These are phyloP conservation scores for Ogataea haglerorum DNA, from an alignment of 805 yeast genomes.

Conservation along the genomic window DNA sequence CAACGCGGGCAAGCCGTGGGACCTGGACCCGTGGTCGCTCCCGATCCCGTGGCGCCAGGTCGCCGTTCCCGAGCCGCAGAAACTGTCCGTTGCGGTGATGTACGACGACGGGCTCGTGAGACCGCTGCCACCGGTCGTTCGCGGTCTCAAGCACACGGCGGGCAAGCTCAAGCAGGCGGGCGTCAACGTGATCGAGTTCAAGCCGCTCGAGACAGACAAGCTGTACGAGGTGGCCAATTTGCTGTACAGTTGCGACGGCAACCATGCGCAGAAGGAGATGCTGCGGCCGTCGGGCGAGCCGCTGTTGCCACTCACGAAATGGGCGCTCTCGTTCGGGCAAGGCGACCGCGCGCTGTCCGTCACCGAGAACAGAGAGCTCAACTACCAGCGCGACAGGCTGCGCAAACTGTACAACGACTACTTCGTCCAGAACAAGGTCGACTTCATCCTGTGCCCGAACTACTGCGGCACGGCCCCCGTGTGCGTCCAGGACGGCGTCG, in stretches of 20 bases:
- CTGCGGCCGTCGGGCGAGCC: conserved; percentile 69
- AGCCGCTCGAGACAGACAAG: conserved; percentile 54
- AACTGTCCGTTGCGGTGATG: conserved; percentile 57
- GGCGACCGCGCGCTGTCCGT: conserved; percentile 48
- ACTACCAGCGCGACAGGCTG: conserved; percentile 52
- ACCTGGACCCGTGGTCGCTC: conserved; percentile 40
- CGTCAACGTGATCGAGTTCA: conserved; percentile 51
- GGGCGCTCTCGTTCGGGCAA: conserved; percentile 55
- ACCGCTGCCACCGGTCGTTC: conserved; percentile 61
- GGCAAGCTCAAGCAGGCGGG: conserved; percentile 57
- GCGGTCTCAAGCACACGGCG: conserved; percentile 54
- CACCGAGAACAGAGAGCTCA: conserved; percentile 54
- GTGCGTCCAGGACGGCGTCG: conserved; percentile 43
- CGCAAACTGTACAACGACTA: conserved; percentile 54
- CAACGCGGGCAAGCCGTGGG: conserved; percentile 66
- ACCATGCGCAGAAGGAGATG: conserved; percentile 48
- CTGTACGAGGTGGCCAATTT: conserved; percentile 56
- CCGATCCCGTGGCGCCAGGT: conserved; percentile 55
- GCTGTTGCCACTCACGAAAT: conserved; percentile 56
- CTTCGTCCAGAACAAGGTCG: conserved; percentile 54
- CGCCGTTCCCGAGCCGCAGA: conserved; percentile 34
- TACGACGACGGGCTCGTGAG: conserved; percentile 63
- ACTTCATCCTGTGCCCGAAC: conserved; percentile 65
- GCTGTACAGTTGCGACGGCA: conserved; percentile 68
- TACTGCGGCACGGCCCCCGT: conserved; percentile 71